phyloP scores from a whole-genome alignment of 805 yeast genomes.

The Saccharomyces kudriavzevii region DNA sequence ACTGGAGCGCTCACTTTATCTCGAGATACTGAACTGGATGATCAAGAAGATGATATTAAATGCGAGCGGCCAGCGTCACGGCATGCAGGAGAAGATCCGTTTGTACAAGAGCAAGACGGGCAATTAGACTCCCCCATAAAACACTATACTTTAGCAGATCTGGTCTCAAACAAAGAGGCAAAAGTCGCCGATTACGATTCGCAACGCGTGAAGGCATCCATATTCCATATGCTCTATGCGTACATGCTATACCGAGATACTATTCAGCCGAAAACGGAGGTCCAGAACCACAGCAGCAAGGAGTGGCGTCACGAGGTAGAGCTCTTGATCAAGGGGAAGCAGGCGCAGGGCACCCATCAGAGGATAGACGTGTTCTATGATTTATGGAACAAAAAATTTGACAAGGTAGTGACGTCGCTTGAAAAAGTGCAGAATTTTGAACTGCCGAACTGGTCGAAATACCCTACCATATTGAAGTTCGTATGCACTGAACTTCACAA shows the following conservation, averaged over 20 bases:
- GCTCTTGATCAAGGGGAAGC: not conserved
- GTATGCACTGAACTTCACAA: constrained; percentile 15
- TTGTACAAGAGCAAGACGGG: not conserved
- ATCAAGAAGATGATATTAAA: not conserved
- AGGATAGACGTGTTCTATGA: constrained; percentile 14
- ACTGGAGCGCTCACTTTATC: not conserved
- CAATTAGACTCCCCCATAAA: not conserved
- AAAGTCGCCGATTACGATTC: not conserved
- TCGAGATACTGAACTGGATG: not conserved
- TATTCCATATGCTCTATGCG: not conserved
- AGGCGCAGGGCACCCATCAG: not conserved
- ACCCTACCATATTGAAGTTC: constrained; percentile 15
- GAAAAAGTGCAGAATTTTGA: constrained; percentile 17
- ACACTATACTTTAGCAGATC: not conserved
- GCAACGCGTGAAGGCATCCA: not conserved
- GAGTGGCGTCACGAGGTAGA: not conserved
- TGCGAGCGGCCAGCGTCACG: not conserved
- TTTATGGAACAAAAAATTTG: constrained; percentile 19
- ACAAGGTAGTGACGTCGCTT: constrained; percentile 7
- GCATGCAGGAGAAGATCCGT: not conserved
- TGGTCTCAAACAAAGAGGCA: not conserved
- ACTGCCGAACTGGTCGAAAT: constrained; percentile 23
- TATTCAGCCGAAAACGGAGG: not conserved
- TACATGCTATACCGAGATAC: not conserved
- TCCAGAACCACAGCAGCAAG: not conserved